Evolutionary conservation across 805 yeast genomes (phyloP), one percentile per base, ranked within the genome.

Genomic region (Yarrowia keelungensis): DNA sequence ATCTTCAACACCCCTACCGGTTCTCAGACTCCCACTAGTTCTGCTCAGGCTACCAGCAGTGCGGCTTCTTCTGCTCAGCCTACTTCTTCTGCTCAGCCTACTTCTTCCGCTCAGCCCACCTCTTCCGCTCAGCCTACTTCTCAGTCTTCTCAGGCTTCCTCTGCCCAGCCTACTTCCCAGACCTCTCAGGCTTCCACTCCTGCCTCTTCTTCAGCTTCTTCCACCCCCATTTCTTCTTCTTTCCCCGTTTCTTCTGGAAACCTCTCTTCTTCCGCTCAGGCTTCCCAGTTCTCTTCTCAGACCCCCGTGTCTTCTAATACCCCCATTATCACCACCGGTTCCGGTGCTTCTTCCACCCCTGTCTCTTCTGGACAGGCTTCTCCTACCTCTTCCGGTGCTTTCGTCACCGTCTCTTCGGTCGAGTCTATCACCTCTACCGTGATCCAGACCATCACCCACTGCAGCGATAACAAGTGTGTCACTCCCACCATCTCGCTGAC

Each of bases 401-500:
- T 35, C 7, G 47, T 42, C 15, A 59, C 65, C 41, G 65, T 12
- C 19, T 35, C 51, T 4, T 32, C 50, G 2, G 46, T 26, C 35
- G 65, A 45, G 16, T 45, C 50, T 12, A 38, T 62, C 56, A 62
- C 67, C 39, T 62, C 67, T 8, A 62, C 67, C 3, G 39, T 62
- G 41, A n/a, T 53, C 32, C 47, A 36, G 46, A 62, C 67, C 2
- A 14, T 62, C 46, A 62, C 67, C 38, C 67, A 62, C 39, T 62
- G 67, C 36, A 36, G 26, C 39, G 47, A 38, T 14, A 16, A 62
- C 47, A 38, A 47, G 38, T 62, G 67, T 14, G 15, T 49, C 47
- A 62, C 67, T 8, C 67, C 67, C n/a, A 62, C 67, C 38, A 19
- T 62, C 26, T 47, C 67, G 22, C 67, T 62, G 9, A 62, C 67